A percentile compares a stretch with the other conserved stretches of the same genome.
These are phyloP conservation scores for Ophiosphaerella korrae DNA, from an alignment of 2,329 filamentous ascomycete genomes.

Conservation along the genomic window DNA sequence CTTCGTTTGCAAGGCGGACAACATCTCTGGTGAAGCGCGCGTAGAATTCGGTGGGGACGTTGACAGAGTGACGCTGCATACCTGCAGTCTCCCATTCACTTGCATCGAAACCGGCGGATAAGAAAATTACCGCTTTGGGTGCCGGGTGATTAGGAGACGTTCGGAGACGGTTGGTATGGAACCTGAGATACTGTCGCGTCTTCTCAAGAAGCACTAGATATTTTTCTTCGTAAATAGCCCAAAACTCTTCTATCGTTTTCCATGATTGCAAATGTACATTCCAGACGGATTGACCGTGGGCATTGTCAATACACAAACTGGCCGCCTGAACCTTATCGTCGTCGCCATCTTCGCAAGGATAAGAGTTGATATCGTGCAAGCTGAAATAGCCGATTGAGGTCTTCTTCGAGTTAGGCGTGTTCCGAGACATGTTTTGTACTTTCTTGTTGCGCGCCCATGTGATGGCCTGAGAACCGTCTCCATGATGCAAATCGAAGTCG, in stretches of 20 bases:
- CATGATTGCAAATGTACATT: conserved; percentile 92
- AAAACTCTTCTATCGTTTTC: conserved; percentile 84
- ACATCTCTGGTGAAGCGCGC: conserved; percentile 87
- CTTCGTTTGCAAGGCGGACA: conserved; percentile 79
- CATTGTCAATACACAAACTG: conserved; percentile 90
- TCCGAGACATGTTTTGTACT: conserved; percentile 67
- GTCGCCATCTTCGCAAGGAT: conserved; percentile 93
- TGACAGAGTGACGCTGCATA: conserved; percentile 96
- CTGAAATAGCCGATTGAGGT: conserved; percentile 94
- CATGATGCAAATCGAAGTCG: conserved; percentile 50
- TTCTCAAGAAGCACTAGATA: conserved; percentile 82
- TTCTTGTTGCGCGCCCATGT: conserved; percentile 87
- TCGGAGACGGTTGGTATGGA: conserved; percentile 70
- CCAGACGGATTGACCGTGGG: conserved; percentile 93
- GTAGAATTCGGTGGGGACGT: conserved; percentile 96
- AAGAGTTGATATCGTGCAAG: conserved; percentile 97
- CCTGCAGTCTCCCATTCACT: conserved; percentile 90
- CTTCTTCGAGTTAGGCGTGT: conserved; percentile 77
- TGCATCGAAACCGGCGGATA: conserved; percentile 95
- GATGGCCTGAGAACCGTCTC: conserved; percentile 84
- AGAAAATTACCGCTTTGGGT: conserved; percentile 86
- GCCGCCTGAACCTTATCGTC: conserved; percentile 92
- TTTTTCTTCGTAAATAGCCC: conserved; percentile 80
- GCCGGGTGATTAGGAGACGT: conserved; percentile 61
- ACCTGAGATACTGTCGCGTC: conserved; percentile 74